Evolutionary conservation across 345 rosid genomes (phyloP), one percentile per base, ranked within the genome.

Genomic region (Microcos paniculata): DNA sequence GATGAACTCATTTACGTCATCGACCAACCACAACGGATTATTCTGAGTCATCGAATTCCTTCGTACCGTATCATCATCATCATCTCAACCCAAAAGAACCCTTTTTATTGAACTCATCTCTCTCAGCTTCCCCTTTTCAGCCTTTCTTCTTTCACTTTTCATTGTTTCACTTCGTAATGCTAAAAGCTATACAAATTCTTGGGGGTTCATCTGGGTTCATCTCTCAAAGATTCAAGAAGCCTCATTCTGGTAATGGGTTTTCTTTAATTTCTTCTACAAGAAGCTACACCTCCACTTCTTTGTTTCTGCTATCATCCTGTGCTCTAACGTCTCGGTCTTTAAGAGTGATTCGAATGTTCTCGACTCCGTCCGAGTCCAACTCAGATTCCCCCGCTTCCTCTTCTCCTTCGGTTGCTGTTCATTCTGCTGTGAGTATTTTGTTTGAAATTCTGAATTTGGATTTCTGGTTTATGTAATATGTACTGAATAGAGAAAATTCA

Each of bases 161-260:
- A 23, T 42, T 42, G 13, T 23, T 43, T 43, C n/a, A 21, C 52
- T 43, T 65, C 70, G n/a, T 65, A 81, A 87, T 94, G 97, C 96
- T 90, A 28, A 94, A 87, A 78, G 89, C 93, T 21, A 85, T 92
- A 7, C 97, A 92, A 73, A 81, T 80, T 78, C 79, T 90, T 82
- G 84, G 91, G 74, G 87, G 85, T 67, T 86, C 90, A 28, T 80
- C 88, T 24, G 90, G 88, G 61, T 81, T 81, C 49, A 77, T 90
- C 69, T 85, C 90, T 45, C 87, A 76, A 70, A 76, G 86, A 73
- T 84, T 89, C 81, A 89, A 84, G 71, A 81, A 85, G 75, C 86
- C 88, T 55, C 79, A 77, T 61, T 35, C 86, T 68, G 53, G 86
- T 31, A 71, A 61, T 62, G 82, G 87, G 62, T 49, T 76, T 64